Evolutionary conservation across 106 monocot genomes (phyloP), one percentile per base, ranked within the genome.

Genomic region (Agapanthus africanus): DNA sequence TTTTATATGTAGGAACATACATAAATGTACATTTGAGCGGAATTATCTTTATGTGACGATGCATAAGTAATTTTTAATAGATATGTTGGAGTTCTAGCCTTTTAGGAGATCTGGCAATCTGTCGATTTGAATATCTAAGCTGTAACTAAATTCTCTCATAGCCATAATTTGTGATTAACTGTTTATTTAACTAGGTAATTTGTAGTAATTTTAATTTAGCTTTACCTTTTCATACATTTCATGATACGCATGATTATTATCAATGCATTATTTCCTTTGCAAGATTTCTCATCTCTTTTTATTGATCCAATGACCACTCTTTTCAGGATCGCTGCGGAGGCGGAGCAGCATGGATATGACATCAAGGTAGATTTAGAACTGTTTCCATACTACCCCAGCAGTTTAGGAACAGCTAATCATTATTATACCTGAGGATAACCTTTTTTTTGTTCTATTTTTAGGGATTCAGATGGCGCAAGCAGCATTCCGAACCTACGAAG

Each of bases 291-390:
- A 11, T 59, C 68, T 47, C 0, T 52, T 52, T 63, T 28, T 34
- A 47, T 18, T 26, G 22, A 54, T 37, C 9, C 41, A 21, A 27
- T n/a, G n/a, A n/a, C n/a, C 26, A 23, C 46, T 51, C 56, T 63
- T 72, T 65, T 56, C 79, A 90, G 90, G 80, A 65, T 62, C 74
- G 35, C 66, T 90, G 74, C 79, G 41, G 5, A 82, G 85, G 49
- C 90, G 78, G 52, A 80, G 76, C 70, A 85, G 85, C 47, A 70
- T 76, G 0, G 90, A 90, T 37, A 40, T 90, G n/a, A 68, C 64
- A 31, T 78, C 75, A 68, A 82, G 79, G 90, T 85, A 57, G 23
- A 38, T 6, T 39, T 27, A 60, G 46, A 13, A 37, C 31, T 47
- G 14, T 41, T 19, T 34, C 18, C 65, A 57, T 57, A 57, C 56